These are phyloP conservation scores for Neocatenulostroma microsporum DNA, from an alignment of 2,329 filamentous ascomycete species.

Conservation along the genomic window DNA sequence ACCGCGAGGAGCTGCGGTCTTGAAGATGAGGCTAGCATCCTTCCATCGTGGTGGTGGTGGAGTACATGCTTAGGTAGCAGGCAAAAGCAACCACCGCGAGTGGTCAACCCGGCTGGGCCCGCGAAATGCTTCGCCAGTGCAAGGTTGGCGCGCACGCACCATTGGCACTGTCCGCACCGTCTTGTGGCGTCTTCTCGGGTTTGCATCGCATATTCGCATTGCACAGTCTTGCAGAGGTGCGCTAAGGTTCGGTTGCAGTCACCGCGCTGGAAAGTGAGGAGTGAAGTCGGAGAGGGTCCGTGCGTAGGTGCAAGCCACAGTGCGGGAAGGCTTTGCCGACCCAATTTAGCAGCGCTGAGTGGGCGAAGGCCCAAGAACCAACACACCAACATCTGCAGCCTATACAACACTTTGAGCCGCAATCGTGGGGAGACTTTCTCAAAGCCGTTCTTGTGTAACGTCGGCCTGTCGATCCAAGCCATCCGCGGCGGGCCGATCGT, in stretches of 20 bases:
- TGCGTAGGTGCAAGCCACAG: no score
- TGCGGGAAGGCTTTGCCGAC: background rate
- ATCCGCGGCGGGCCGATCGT: background rate
- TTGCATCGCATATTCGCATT: background rate
- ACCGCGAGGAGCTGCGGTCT: background rate
- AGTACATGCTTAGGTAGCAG: no score
- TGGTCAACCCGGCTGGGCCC: background rate
- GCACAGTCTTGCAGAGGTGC: background rate
- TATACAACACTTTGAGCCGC: background rate
- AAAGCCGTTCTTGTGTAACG: constrained; percentile 1
- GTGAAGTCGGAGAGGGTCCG: no score
- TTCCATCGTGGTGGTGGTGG: no score
- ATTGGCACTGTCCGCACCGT: background rate
- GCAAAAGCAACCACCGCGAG: background rate
- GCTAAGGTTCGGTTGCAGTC: background rate
- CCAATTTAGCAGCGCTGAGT: background rate
- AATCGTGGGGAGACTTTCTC: background rate
- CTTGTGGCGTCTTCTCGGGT: background rate
- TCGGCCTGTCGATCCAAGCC: background rate
- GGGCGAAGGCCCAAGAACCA: background rate
- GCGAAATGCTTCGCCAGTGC: background rate
- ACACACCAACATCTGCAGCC: background rate
- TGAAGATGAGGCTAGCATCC: background rate
- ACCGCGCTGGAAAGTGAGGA: background rate
- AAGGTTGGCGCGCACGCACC: background rate